These are phyloP conservation scores for Omphalotus olearius DNA, from an alignment of 1,284 basidiomycete species.

Conservation along the genomic window DNA sequence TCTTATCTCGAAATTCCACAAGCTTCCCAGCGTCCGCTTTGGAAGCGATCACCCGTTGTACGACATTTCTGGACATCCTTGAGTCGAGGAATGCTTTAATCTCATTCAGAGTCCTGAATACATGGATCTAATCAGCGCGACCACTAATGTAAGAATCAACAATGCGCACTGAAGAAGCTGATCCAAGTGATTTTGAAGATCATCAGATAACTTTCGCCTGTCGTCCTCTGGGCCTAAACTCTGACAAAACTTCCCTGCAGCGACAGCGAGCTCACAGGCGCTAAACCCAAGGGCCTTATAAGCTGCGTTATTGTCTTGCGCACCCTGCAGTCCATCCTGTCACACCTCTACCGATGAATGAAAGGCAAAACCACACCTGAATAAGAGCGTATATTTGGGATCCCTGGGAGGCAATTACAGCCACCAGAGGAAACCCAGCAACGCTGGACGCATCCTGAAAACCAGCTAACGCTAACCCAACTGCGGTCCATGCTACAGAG, in stretches of 20 bases:
- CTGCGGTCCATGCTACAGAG: too few relatives aligned
- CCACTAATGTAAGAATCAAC: not conserved
- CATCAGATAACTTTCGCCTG: not conserved
- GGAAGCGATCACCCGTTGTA: not conserved
- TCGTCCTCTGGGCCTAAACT: not conserved
- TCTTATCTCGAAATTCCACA: slow-evolving; percentile 2
- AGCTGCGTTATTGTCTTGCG: slow-evolving; percentile 15
- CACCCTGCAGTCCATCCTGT: not conserved
- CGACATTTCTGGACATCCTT: not conserved
- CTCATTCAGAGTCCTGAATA: not conserved
- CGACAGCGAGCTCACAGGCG: slow-evolving; percentile 13
- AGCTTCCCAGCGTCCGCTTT: not conserved
- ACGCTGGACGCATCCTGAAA: slow-evolving; percentile 14
- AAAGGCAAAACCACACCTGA: slow-evolving; percentile 2
- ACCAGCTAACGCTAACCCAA: slow-evolving; percentile 10
- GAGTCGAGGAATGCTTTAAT: not conserved
- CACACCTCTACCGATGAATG: not conserved
- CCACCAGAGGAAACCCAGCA: slow-evolving; percentile 14
- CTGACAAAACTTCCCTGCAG: not conserved
- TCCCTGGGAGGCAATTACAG: slow-evolving; percentile 15
- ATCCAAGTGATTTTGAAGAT: not conserved
- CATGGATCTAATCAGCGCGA: not conserved
- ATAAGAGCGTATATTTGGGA: slow-evolving; percentile 13
- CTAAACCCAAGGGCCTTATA: slow-evolving; percentile 16
- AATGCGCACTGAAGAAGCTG: not conserved